Evolutionary conservation across 257 asterid species (phyloP).

Genomic region (Craterostigma plantagineum): DNA sequence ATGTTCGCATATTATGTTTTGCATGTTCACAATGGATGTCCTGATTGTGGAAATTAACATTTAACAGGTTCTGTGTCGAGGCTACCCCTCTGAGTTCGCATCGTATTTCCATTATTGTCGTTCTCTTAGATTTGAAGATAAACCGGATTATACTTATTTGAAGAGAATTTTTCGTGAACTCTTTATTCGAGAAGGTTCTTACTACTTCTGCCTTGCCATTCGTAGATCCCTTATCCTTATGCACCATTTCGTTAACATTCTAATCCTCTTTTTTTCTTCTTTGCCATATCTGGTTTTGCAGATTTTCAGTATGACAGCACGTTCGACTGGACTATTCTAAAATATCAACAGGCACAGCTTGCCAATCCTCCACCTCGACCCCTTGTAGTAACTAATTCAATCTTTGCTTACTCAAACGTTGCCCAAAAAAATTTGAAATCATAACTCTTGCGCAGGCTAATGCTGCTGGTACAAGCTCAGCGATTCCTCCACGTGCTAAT

Average conservation of each 20-base stretch:
- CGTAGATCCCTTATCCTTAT: slow-evolving; percentile 1
- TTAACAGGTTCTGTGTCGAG: slow-evolving; percentile 25
- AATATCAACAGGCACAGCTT: slow-evolving; percentile 70
- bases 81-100: slow-evolving; percentile 40
- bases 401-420: slow-evolving; percentile 7
- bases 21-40: too few relatives aligned
- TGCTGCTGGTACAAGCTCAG: slow-evolving; percentile 62
- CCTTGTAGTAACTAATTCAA: slow-evolving; percentile 35
- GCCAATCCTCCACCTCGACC: slow-evolving; percentile 81
- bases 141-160: slow-evolving; percentile 40
- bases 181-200: slow-evolving; percentile 32
- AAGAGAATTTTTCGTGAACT: slow-evolving; percentile 43
- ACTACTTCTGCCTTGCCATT: slow-evolving; percentile 3
- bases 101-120: slow-evolving; percentile 47
- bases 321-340: slow-evolving; percentile 44
- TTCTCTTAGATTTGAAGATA: slow-evolving; percentile 39
- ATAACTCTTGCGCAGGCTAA: slow-evolving; percentile 35
- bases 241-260: slow-evolving; percentile 4
- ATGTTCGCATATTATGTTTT: too few relatives aligned
- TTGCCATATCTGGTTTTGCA: slow-evolving; percentile 6
- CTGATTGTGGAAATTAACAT: too few relatives aligned
- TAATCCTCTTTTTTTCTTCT: slow-evolving; percentile 5
- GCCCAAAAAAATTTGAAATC: slow-evolving; percentile 10
- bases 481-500: slow-evolving; percentile 59
- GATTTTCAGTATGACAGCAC: slow-evolving; percentile 37